Evolutionary conservation across 257 asterid species (phyloP), one percentile per base, ranked within the genome.

Genomic region (Jasminum sambac): DNA sequence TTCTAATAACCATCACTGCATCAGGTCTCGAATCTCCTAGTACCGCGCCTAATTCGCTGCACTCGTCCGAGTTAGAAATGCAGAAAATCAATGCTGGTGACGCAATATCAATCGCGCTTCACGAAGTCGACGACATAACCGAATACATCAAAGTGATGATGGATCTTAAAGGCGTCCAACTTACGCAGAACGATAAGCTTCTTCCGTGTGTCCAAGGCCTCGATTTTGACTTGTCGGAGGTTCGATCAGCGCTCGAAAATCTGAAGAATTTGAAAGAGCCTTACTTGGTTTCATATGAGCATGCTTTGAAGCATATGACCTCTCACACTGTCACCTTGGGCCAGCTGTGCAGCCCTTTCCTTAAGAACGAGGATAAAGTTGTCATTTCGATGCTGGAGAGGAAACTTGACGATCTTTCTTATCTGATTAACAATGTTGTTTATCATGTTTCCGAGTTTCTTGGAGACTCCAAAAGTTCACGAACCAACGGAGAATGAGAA

Each of bases 41-140:
- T n/a, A 30, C 23, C 7, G 48, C 11, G 25, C 42, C 64, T 64
- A n/a, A n/a, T n/a, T 58, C 38, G 7, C 6, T 5, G 3, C 26
- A 26, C 66, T 24, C 17, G 50, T 14, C 52, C 13, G 52, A 52
- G 11, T 23, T 30, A 14, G 68, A 57, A 44, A 37, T 5, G 44
- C 73, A 63, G 12, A 69, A 58, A 64, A 67, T 69, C 13, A 42
- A 41, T 1, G 74, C 72, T 10, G 64, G 16, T 19, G 77, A 78
- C 17, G 77, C 78, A 23, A 65, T 78, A 40, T 19, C 68, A 11
- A 34, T 77, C 36, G 19, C 72, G 77, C 65, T 78, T 72, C 25
- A 23, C 19, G 58, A 72, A 36, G 68, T 72, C 37, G 23, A 8
- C 8, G 69, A 66, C 17, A 59, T 19, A 44, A 24, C 16, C 25